A percentile compares a stretch with the other conserved stretches of the same genome.
phyloP scores from a whole-genome alignment of 2,329 filamentous ascomycete species.

The Elsinoe perseae region DNA sequence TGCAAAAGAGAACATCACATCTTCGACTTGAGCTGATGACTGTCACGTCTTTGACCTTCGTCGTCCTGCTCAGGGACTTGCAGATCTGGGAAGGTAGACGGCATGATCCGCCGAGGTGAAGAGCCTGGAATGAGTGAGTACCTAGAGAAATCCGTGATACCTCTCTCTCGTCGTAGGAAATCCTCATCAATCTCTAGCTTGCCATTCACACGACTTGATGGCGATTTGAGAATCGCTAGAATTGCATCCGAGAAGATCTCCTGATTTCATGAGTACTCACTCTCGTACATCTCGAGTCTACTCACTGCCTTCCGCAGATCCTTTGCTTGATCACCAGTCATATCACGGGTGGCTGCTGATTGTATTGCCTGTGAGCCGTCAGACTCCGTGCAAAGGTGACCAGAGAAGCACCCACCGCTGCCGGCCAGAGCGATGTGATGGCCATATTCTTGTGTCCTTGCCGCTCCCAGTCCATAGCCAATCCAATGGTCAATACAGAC shows the following conservation, averaged over 20 bases:
- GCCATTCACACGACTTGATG: slow-evolving; percentile 59
- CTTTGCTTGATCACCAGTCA: slow-evolving; percentile 32
- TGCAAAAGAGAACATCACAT: slow-evolving; percentile 16
- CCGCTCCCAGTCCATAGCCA: slow-evolving; percentile 72
- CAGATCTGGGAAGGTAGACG: slow-evolving; percentile 58
- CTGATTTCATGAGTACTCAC: slow-evolving; percentile 23
- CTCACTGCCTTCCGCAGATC: slow-evolving; percentile 57
- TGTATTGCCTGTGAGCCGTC: slow-evolving; percentile 51
- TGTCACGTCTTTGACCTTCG: slow-evolving; percentile 66
- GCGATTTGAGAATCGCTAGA: slow-evolving; percentile 59
- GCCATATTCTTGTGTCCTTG: slow-evolving; percentile 61
- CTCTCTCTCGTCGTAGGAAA: slow-evolving; percentile 58
- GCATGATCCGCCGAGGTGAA: slow-evolving; percentile 69
- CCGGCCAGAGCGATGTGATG: slow-evolving; percentile 77
- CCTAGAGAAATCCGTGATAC: slow-evolving; percentile 61
- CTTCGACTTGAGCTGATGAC: slow-evolving; percentile 34
- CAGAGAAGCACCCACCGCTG: slow-evolving; percentile 47
- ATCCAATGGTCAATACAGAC: slow-evolving; percentile 71
- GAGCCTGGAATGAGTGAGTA: slow-evolving; percentile 62
- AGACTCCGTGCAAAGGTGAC: background rate
- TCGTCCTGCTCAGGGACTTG: slow-evolving; percentile 71
- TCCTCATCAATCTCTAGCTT: slow-evolving; percentile 70
- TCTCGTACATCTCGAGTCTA: background rate
- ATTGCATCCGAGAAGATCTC: slow-evolving; percentile 76
- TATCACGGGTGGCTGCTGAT: slow-evolving; percentile 61